Conservation (phyloP, 2,329 filamentous ascomycete species). For the Neonectria punicea region DNA sequence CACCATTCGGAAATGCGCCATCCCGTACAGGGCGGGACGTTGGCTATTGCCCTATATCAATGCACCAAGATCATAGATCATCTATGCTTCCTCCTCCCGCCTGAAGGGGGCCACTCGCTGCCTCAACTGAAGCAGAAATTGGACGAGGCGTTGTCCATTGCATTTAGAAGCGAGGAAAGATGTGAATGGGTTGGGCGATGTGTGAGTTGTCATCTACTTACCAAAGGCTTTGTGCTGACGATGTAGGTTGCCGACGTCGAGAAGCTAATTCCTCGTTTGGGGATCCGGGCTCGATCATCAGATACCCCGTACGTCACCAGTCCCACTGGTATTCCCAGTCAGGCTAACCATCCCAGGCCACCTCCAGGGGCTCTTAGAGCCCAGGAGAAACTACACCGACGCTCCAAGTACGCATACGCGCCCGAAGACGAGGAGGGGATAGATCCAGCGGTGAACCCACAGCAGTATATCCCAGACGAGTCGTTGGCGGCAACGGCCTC, state of each 20-base stretch:
- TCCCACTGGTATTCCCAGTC: fast-evolving
- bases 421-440: slow-evolving; percentile 29
- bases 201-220: slow-evolving; percentile 1
- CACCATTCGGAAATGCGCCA: slow-evolving; percentile 27
- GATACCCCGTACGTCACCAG: slow-evolving; percentile 20
- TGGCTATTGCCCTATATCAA: slow-evolving; percentile 30
- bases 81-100: slow-evolving; percentile 17
- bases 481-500: not conserved
- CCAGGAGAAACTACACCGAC: slow-evolving; percentile 31
- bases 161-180: not conserved
- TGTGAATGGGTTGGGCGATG: slow-evolving; percentile 24
- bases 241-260: slow-evolving; percentile 30
- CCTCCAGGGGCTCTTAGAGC: not conserved
- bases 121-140: slow-evolving; percentile 24
- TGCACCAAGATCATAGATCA: slow-evolving; percentile 34
- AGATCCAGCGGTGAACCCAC: slow-evolving; percentile 17
- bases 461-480: not conserved
- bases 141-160: slow-evolving; percentile 16
- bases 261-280: slow-evolving; percentile 24
- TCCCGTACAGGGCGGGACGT: slow-evolving; percentile 13
- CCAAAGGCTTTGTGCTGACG: not conserved
- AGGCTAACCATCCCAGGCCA: not conserved
- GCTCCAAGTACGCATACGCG: slow-evolving; percentile 33
- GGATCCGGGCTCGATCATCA: not conserved
- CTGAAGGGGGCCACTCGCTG: slow-evolving; percentile 18